Evolutionary conservation across 805 yeast species (phyloP).

Genomic region (Metschnikowia dekortorum): DNA sequence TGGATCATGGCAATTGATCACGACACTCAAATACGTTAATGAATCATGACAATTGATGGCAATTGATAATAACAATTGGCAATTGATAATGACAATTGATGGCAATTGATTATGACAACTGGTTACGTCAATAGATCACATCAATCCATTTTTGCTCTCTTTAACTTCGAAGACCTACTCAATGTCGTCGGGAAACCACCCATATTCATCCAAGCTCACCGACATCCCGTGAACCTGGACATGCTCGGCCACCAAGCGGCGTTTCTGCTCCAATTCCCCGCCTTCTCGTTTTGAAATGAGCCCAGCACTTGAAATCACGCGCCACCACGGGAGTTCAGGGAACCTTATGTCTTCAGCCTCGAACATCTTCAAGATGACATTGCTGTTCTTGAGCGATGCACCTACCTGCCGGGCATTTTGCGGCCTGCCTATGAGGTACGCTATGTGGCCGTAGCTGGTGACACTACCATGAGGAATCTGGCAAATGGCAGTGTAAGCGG

Average conservation of each 20-base stretch:
- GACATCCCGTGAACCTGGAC: conserved; percentile 29
- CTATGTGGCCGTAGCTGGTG: conserved; percentile 70
- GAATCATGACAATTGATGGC: too few relatives aligned
- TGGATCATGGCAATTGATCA: too few relatives aligned
- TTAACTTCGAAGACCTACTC: not conserved
- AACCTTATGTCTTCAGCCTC: conserved; percentile 18
- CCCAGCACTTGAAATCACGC: conserved; percentile 65
- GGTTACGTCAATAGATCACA: too few relatives aligned
- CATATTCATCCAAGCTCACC: conserved; percentile 44
- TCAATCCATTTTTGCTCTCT: not conserved
- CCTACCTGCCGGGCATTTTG: conserved; percentile 74
- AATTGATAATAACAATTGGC: too few relatives aligned
- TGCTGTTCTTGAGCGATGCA: conserved; percentile 51
- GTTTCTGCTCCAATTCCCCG: conserved; percentile 46
- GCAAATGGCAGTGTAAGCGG: conserved; percentile 52
- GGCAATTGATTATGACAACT: too few relatives aligned
- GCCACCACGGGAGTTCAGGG: conserved; percentile 71
- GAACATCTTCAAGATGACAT: conserved; percentile 21
- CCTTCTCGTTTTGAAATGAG: conserved; percentile 50
- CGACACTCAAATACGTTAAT: too few relatives aligned
- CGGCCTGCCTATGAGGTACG: conserved; percentile 58
- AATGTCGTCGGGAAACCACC: conserved; percentile 67
- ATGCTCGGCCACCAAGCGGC: conserved; percentile 44
- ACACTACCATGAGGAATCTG: conserved; percentile 60
- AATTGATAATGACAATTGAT: too few relatives aligned